Conservation (phyloP, 2,329 filamentous ascomycete species). For the Akanthomyces lecanii region DNA sequence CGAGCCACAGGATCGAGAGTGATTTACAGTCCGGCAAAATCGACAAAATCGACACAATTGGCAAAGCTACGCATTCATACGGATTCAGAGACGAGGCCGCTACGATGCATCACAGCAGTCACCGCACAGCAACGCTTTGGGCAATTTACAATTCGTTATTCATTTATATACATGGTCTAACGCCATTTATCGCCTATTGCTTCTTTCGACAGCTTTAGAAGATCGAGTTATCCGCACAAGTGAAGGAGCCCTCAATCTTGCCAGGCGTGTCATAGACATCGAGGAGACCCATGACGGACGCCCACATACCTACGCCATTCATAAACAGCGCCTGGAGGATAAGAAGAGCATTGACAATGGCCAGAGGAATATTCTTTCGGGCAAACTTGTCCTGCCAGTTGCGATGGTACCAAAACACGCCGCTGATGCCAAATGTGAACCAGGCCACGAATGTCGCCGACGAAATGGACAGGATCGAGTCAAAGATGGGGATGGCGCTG, state of each 20-base stretch:
- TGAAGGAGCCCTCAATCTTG: slow-evolving; percentile 29
- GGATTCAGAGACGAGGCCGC: neutral
- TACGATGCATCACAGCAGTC: neutral
- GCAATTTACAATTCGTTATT: slow-evolving; percentile 6
- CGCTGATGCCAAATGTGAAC: slow-evolving; percentile 36
- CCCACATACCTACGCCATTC: slow-evolving; percentile 34
- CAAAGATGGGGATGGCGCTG: slow-evolving; percentile 35
- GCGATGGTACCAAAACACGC: slow-evolving; percentile 34
- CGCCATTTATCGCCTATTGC: neutral
- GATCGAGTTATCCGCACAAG: slow-evolving; percentile 32
- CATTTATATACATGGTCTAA: neutral
- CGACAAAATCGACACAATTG: neutral
- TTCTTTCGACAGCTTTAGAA: slow-evolving; percentile 22
- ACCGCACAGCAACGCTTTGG: neutral
- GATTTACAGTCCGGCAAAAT: neutral
- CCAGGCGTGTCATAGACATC: slow-evolving; percentile 28
- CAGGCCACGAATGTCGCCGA: slow-evolving; percentile 34
- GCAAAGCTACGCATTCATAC: neutral
- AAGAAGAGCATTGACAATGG: slow-evolving; percentile 28
- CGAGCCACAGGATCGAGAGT: neutral
- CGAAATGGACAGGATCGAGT: slow-evolving; percentile 35
- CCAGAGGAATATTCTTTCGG: slow-evolving; percentile 27
- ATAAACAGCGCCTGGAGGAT: slow-evolving; percentile 32
- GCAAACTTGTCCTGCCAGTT: slow-evolving; percentile 31
- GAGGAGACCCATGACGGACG: slow-evolving; percentile 29